These are phyloP conservation scores for Luvunga scandens DNA, from an alignment of 345 rosid genomes.

Conservation along the genomic window DNA sequence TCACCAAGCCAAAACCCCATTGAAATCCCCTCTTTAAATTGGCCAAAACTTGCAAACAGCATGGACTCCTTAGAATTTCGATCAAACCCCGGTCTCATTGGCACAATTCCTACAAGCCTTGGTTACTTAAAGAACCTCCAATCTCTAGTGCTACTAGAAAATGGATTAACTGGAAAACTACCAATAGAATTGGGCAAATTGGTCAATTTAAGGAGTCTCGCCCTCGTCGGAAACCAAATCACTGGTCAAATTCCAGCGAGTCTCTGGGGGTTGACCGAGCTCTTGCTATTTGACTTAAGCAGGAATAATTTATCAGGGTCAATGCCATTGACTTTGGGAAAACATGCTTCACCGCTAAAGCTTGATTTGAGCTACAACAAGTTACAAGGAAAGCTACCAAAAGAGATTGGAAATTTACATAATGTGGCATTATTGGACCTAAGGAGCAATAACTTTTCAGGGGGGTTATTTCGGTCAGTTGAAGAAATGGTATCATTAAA, in stretches of 20 bases:
- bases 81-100: constrained; percentile 33
- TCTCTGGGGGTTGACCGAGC: constrained; percentile 26
- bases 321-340: constrained; percentile 27
- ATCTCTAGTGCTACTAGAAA: constrained; percentile 32
- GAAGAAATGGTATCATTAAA: constrained; percentile 29
- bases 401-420: constrained; percentile 19
- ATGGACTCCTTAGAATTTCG: constrained; percentile 34
- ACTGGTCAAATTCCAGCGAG: constrained; percentile 27
- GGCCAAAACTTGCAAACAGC: constrained; percentile 25
- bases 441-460: constrained; percentile 30
- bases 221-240: constrained; percentile 30
- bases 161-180: constrained; percentile 29
- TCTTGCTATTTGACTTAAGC: constrained; percentile 37
- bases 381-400: constrained; percentile 25
- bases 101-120: constrained; percentile 25
- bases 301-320: constrained; percentile 35
- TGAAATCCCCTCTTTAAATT: constrained; percentile 21
- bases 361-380: constrained; percentile 37
- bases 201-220: constrained; percentile 25
- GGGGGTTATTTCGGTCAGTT: constrained; percentile 25
- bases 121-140: constrained; percentile 25
- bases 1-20: constrained; percentile 18
- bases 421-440: constrained; percentile 36
- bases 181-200: constrained; percentile 26
- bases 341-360: constrained; percentile 33